Base-by-base conservation (phyloP, 805 yeast species). In the Candida chilensis region DNA sequence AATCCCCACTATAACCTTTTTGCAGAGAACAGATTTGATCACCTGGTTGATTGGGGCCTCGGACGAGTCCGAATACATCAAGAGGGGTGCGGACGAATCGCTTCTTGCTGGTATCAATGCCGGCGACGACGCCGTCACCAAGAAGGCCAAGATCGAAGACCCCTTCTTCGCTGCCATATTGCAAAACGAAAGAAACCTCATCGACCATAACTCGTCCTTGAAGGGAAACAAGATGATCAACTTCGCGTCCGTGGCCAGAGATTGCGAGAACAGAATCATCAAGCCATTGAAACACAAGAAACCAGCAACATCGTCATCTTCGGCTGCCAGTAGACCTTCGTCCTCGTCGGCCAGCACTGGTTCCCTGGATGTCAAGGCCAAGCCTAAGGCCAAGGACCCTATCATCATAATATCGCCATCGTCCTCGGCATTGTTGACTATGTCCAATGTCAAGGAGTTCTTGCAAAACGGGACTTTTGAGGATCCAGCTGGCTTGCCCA, bases 1-100 rank as follows among this genome's bases (percentile, higher is more conserved):
- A 3, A 66, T 90, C 20, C 64, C 74, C 3, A 84, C 84, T 38
- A 71, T 90, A 48, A 76, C 84, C 34, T 88, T 90, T 47, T 55
- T 84, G 48, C 94, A 86, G 44, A 77, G 94, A 54, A 78, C 86
- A 6, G 95, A 90, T 48, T 66, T 90, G 37, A 66, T 80, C 32
- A 71, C 84, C 18, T 88, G 92, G 87, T 65, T 90, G 30, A 70
- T 68, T 36, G 95, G 95, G 3, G 64, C 73, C 14, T 61, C 76
- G 3, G 74, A 67, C 22, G 62, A 67, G 16, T 75, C 84, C 38
- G 70, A 74, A 32, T 78, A 68, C 47, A 54, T 78, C 20, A 53
- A 50, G 27, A 21, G 31, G 14, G 25, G 38, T 5, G n/a, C n/a
- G n/a, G n/a, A n/a, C n/a, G n/a, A n/a, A 26, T 13, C 18, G 16